Evolutionary conservation across 2,329 filamentous ascomycete genomes (phyloP).

Genomic region (Ceratocystis cacaofunesta): DNA sequence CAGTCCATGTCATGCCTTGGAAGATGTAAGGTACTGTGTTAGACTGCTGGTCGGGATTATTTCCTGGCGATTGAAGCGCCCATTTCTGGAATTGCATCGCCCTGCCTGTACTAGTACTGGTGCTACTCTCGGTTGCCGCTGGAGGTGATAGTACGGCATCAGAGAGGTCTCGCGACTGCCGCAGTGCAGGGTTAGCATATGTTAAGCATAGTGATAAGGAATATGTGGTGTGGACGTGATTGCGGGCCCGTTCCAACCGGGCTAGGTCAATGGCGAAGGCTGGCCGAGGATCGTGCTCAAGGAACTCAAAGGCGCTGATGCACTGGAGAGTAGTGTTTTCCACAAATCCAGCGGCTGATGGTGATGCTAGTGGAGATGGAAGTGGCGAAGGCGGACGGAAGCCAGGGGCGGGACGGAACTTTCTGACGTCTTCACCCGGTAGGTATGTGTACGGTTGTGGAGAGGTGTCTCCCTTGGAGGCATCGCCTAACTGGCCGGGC

Average conservation of each 20-base stretch:
- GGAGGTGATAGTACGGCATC: background rate
- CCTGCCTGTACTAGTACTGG: too few relatives aligned
- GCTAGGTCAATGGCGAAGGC: slow-evolving; percentile 60
- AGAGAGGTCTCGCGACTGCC: slow-evolving; percentile 34
- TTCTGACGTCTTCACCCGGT: background rate
- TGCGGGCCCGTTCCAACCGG: slow-evolving; percentile 25
- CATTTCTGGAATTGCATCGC: background rate
- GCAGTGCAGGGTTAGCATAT: slow-evolving; percentile 54
- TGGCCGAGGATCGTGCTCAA: slow-evolving; percentile 63
- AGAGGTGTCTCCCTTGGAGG: background rate
- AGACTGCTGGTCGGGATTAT: slow-evolving; percentile 23
- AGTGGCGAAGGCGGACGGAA: background rate
- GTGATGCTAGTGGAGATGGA: background rate
- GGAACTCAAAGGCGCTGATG: slow-evolving; percentile 53
- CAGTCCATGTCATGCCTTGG: slow-evolving; percentile 54
- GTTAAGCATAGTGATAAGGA: slow-evolving; percentile 43
- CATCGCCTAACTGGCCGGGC: background rate
- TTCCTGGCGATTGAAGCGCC: background rate
- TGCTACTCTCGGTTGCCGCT: background rate
- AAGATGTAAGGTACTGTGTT: slow-evolving; percentile 37
- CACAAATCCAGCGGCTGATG: too few relatives aligned
- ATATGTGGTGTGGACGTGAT: slow-evolving; percentile 29
- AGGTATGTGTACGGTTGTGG: background rate
- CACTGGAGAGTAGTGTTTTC: slow-evolving; percentile 31
- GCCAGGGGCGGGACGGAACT: background rate